Evolutionary conservation across 306 rosid species (phyloP).

Genomic region (Argentina anserina): DNA sequence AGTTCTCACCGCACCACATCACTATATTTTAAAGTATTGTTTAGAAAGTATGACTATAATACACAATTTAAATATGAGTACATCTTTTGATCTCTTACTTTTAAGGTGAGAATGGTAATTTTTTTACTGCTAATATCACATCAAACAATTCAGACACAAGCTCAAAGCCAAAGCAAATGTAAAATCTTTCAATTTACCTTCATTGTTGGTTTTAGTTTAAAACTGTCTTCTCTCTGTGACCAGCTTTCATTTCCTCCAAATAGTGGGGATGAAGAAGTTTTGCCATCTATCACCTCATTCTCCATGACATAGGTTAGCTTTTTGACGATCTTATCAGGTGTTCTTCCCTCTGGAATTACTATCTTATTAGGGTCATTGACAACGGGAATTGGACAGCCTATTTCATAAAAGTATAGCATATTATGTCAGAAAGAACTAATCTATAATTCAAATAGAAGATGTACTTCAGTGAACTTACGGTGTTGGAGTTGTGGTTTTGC

Average conservation of each 20-base stretch:
- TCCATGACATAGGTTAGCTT: slow-evolving; percentile 45
- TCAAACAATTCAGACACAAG: neutral
- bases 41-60: neutral
- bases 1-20: neutral
- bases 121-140: neutral
- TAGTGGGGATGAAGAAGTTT: slow-evolving; percentile 51
- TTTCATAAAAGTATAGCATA: slow-evolving; percentile 24
- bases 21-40: neutral
- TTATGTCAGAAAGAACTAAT: slow-evolving; percentile 11
- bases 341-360: slow-evolving; percentile 64
- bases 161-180: slow-evolving; percentile 11
- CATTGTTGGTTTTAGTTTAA: slow-evolving; percentile 69
- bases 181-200: slow-evolving; percentile 48
- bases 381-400: slow-evolving; percentile 85
- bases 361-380: slow-evolving; percentile 61
- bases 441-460: slow-evolving; percentile 14
- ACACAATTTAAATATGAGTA: neutral
- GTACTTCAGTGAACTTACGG: slow-evolving; percentile 53
- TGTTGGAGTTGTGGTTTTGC: slow-evolving; percentile 59
- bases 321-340: slow-evolving; percentile 57
- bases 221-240: slow-evolving; percentile 76
- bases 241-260: slow-evolving; percentile 91
- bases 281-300: slow-evolving; percentile 38
- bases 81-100: neutral
- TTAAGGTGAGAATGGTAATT: neutral